Base-by-base conservation (phyloP, 2,329 filamentous ascomycete genomes). In the Grosmannia huntii region DNA sequence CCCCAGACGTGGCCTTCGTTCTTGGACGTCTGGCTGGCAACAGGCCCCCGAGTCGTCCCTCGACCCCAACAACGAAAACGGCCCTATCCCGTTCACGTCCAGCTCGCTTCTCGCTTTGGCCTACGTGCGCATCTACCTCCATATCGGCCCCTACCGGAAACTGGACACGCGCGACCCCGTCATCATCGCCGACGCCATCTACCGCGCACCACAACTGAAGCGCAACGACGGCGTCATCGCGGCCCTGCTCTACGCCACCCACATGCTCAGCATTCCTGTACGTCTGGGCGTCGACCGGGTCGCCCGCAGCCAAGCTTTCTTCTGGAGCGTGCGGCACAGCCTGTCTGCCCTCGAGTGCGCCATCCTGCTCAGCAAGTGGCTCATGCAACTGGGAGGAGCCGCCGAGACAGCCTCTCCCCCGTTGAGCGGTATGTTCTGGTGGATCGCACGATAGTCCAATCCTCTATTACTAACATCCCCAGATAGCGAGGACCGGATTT, bases 261-360 rank as follows among this genome's bases (percentile, higher is more conserved):
- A 80, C 59, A 77, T 77, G 14, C 69, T 81, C 10, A 79, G 77
- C 11, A 77, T 81, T 28, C 77, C 76, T 0, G 75, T 80, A 3
- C 71, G 76, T 48, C 70, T 80, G 10, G 78, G 78, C 1, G 74
- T 80, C 55, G 72, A 76, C 55, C 78, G 78, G 55, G 77, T 80
- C 44, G 76, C 77, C 3, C 71, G 71, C 52, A 78, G 74, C 1
- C 76, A 79, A 64, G 78, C 76, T 1, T 75, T 78, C 57, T 76
- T 78, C 64, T 81, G 78, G 78, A 76, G 74, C 44, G 76, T 80
- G 31, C 76, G 80, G 62, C 78, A 81, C 62, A 76, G 76, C 1
- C 68, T 81, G 6, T 79, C 76, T 66, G 78, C 74, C 60, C 65
- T 80, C 19, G 77, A 80, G 62, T 80, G 77, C 58, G 77, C 78